phyloP scores from a whole-genome alignment of 345 rosid genomes.

The Passiflora organensis region DNA sequence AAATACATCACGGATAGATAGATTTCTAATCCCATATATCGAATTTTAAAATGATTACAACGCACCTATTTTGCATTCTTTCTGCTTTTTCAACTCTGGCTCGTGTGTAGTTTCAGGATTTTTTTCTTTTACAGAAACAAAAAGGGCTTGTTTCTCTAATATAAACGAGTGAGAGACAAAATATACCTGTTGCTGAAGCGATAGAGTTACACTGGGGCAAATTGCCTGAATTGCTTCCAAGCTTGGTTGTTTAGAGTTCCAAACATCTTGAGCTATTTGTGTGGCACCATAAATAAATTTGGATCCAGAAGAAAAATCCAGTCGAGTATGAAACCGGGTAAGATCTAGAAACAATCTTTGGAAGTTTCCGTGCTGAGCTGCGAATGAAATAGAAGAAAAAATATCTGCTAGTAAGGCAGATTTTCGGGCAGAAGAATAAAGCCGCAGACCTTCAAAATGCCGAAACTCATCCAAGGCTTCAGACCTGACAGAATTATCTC shows the following conservation, averaged over 20 bases:
- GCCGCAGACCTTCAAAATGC: slow-evolving; percentile 38
- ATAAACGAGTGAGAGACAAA: background rate
- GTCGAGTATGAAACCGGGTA: slow-evolving; percentile 58
- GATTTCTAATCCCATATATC: too few species aligned
- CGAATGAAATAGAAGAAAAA: slow-evolving; percentile 64
- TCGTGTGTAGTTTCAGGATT: too few species aligned
- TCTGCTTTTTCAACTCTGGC: too few species aligned
- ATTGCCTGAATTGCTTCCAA: slow-evolving; percentile 48
- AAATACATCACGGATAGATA: too few species aligned
- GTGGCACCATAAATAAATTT: slow-evolving; percentile 59
- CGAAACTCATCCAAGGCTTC: slow-evolving; percentile 26
- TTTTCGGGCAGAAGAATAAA: slow-evolving; percentile 45
- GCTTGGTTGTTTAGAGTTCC: slow-evolving; percentile 56
- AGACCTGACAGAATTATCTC: slow-evolving; percentile 53
- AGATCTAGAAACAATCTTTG: slow-evolving; percentile 74
- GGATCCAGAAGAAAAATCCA: slow-evolving; percentile 76
- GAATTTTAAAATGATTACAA: too few species aligned
- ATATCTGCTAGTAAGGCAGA: slow-evolving; percentile 59
- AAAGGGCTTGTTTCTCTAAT: background rate
- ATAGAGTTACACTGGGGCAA: slow-evolving; percentile 58
- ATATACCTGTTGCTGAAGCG: slow-evolving; percentile 94
- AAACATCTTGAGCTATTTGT: slow-evolving; percentile 51
- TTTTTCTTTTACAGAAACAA: background rate
- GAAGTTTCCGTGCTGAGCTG: slow-evolving; percentile 86
- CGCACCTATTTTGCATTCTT: too few species aligned